phyloP scores from a whole-genome alignment of 2,329 filamentous ascomycete genomes.

The Neophaeococcomyces mojaviensis region DNA sequence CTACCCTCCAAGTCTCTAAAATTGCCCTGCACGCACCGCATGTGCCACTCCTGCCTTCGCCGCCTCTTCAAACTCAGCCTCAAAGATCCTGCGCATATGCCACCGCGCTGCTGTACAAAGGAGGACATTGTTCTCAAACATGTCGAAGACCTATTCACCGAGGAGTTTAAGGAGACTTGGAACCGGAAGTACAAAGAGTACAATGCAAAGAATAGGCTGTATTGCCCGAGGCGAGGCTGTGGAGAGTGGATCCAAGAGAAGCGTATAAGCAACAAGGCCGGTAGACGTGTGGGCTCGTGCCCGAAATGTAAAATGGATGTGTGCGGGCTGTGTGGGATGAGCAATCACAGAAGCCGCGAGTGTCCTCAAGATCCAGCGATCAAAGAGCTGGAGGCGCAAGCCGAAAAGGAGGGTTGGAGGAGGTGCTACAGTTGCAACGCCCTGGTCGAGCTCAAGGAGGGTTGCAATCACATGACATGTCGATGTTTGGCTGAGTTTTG shows the following conservation, averaged over 20 bases:
- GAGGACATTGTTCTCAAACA: constrained; percentile 68
- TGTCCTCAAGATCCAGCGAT: constrained; percentile 53
- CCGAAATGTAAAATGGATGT: constrained; percentile 64
- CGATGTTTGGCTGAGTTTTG: constrained; percentile 80
- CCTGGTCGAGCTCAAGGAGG: constrained; percentile 72
- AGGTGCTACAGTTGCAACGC: constrained; percentile 69
- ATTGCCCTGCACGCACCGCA: constrained; percentile 70
- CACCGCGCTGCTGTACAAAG: constrained; percentile 69
- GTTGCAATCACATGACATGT: constrained; percentile 83
- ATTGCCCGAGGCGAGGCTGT: constrained; percentile 66
- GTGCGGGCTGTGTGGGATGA: constrained; percentile 65
- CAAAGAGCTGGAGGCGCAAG: constrained; percentile 49
- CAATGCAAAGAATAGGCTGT: constrained; percentile 65
- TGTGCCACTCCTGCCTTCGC: constrained; percentile 71
- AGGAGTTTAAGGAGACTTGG: constrained; percentile 69
- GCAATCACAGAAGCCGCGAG: constrained; percentile 61
- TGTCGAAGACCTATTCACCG: constrained; percentile 67
- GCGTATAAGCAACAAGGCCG: constrained; percentile 54
- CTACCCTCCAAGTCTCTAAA: constrained; percentile 58
- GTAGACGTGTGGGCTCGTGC: constrained; percentile 58
- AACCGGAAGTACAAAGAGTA: constrained; percentile 74
- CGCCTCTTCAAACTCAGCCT: constrained; percentile 68
- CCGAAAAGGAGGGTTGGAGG: constrained; percentile 67
- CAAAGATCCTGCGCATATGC: constrained; percentile 73
- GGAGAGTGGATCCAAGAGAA: constrained; percentile 72